Evolutionary conservation across 2,329 filamentous ascomycete genomes (phyloP).

Genomic region (Aspergillus sp.): DNA sequence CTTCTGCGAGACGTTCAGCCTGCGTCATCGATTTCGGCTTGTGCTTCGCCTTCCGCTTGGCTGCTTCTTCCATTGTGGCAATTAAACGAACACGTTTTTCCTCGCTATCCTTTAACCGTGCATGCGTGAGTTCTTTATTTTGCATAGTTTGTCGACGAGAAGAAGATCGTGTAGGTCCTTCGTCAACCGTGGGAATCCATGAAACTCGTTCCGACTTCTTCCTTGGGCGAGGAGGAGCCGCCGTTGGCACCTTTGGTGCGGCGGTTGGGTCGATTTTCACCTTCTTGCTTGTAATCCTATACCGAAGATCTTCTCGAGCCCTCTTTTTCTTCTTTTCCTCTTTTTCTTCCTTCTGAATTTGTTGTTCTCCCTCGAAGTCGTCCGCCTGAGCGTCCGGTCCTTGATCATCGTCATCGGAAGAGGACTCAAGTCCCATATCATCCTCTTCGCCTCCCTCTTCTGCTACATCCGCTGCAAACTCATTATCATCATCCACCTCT

Average conservation of each 20-base stretch:
- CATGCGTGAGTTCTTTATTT: conserved; percentile 61
- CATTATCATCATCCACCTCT: conserved; percentile 60
- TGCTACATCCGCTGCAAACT: conserved; percentile 38
- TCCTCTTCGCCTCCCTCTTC: conserved; percentile 58
- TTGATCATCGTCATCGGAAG: conserved; percentile 77
- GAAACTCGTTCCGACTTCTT: conserved; percentile 71
- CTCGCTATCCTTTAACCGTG: conserved; percentile 50
- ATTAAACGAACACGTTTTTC: conserved; percentile 48
- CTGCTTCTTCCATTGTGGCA: conserved; percentile 61
- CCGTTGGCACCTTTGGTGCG: conserved; percentile 31
- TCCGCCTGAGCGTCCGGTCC: conserved; percentile 57
- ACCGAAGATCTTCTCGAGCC: conserved; percentile 68
- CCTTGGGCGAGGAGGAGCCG: conserved; percentile 51
- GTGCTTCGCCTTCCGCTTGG: conserved; percentile 65
- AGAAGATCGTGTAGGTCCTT: conserved; percentile 63
- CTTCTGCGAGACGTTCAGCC: conserved; percentile 78
- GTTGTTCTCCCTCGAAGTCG: conserved; percentile 82
- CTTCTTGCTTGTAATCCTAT: conserved; percentile 62
- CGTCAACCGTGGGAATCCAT: conserved; percentile 65
- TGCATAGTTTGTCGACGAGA: conserved; percentile 62
- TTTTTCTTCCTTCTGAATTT: conserved; percentile 74
- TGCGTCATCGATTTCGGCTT: conserved; percentile 85
- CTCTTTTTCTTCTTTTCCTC: conserved; percentile 79
- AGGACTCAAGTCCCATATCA: conserved; percentile 84
- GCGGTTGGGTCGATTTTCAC: conserved; percentile 67